Evolutionary conservation across 208 protist genomes (phyloP), one percentile per base, ranked within the genome.

Genomic region (Lotmaria passim): DNA sequence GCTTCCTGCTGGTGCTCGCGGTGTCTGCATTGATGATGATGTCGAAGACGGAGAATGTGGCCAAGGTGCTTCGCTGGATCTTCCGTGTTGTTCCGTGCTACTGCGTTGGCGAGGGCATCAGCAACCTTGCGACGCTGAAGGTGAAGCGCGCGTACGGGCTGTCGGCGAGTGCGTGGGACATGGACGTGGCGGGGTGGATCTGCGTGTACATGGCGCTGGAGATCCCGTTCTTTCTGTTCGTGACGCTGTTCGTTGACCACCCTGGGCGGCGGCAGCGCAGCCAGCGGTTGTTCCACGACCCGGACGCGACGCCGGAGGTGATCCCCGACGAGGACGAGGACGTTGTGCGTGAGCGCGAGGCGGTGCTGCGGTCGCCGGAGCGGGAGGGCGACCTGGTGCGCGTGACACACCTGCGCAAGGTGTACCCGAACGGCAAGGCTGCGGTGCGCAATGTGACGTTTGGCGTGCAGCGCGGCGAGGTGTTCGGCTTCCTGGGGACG

Each of bases 401-500:
- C 10, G 86, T 95, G 52, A 53, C 67, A 21, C 52, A 82, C 61
- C 74, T 93, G 23, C 65, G 83, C 59, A 91, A 93, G 72, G 71
- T 75, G 58, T 93, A 91, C 77, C 21, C 53, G 7, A 90, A 89
- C 55, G 82, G 81, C 33, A 89, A 86, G 58, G 87, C 88, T 8
- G 91, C 75, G 14, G 87, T 95, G 33, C 71, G 83, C 12, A 83
- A 90, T 76, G 26, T 93, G 19, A 87, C 81, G 7, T 92, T 95
- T 44, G 81, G 77, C 28, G 90, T 95, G 6, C 61, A 69, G 41
- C 75, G 77, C 12, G 85, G 89, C 15, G 89, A 94, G 73, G 78
- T 92, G 41, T 95, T 97, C 75, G 90, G 83, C 15, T 89, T 97
- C n/a, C n/a, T n/a, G n/a, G n/a, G n/a, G n/a, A n/a, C n/a, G n/a